Conservation (phyloP, 768 basidiomycete genomes). For the Hysterangium stoloniferum region DNA sequence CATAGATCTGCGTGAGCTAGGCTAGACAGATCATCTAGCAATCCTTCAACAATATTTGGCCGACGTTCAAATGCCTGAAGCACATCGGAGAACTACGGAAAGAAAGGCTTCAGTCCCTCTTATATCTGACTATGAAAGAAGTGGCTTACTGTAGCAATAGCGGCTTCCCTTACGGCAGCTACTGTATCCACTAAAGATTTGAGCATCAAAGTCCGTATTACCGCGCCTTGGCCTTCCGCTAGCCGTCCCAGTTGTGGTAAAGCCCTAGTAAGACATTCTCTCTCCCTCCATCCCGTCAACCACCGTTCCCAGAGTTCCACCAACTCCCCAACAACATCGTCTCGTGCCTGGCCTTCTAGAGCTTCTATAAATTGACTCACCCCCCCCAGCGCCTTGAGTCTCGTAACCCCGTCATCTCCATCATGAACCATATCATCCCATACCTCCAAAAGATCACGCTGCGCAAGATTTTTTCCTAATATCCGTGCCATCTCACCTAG, state of each 20-base stretch:
- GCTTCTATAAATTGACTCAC: slow-evolving; percentile 48
- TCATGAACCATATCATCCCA: slow-evolving; percentile 53
- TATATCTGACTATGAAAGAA: slow-evolving; percentile 10
- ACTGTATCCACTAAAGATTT: slow-evolving; percentile 68
- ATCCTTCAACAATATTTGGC: slow-evolving; percentile 26
- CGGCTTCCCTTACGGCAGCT: slow-evolving; percentile 79
- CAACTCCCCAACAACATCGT: slow-evolving; percentile 33
- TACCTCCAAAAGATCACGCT: slow-evolving; percentile 59
- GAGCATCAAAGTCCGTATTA: slow-evolving; percentile 46
- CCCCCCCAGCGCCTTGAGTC: slow-evolving; percentile 63
- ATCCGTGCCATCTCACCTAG: slow-evolving; percentile 85
- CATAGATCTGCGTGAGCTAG: slow-evolving; percentile 41
- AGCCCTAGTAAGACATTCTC: slow-evolving; percentile 57
- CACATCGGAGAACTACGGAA: slow-evolving; percentile 41
- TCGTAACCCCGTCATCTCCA: slow-evolving; percentile 58
- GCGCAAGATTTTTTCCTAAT: slow-evolving; percentile 62
- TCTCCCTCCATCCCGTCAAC: slow-evolving; percentile 70
- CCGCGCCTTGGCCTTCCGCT: slow-evolving; percentile 33
- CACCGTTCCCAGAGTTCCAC: slow-evolving; percentile 48
- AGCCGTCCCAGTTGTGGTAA: slow-evolving; percentile 42
- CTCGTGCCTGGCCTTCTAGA: slow-evolving; percentile 40
- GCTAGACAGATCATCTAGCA: slow-evolving; percentile 35
- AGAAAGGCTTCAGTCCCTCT: slow-evolving; percentile 17
- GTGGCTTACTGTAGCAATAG: slow-evolving; percentile 52
- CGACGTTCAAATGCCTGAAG: slow-evolving; percentile 34